phyloP scores from a whole-genome alignment of 495 filamentous ascomycete species.

The Cercophora samala region DNA sequence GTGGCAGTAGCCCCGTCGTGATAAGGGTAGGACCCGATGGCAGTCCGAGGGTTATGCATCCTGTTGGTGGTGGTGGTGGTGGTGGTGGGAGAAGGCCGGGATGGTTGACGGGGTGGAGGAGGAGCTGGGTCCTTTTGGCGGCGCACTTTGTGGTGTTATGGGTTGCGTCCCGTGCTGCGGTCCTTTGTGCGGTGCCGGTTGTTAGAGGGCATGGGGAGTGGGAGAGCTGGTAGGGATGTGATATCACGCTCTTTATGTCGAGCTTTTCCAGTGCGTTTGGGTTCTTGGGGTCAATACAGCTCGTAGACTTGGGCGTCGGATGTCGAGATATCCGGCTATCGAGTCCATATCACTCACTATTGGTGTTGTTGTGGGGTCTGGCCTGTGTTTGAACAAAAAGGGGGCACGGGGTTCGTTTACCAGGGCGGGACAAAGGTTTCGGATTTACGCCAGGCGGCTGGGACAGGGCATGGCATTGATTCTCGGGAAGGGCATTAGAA shows the following conservation, averaged over 20 bases:
- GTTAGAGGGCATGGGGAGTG: constrained; percentile 29
- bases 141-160: constrained; percentile 41
- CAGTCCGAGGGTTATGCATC: neutral
- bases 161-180: constrained; percentile 34
- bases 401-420: neutral
- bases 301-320: neutral
- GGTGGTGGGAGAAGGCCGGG: constrained; percentile 5
- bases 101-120: constrained; percentile 37
- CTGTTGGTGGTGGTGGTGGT: neutral
- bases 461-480: constrained; percentile 19
- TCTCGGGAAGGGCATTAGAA: neutral
- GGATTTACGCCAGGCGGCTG: constrained; percentile 27
- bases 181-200: constrained; percentile 36
- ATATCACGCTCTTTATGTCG: neutral
- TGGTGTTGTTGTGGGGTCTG: neutral
- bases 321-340: neutral
- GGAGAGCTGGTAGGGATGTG: constrained; percentile 14
- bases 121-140: constrained; percentile 35
- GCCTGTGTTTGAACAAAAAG: neutral
- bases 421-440: constrained; percentile 24
- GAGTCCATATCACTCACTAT: neutral
- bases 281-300: neutral
- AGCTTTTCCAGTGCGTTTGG: neutral
- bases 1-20: neutral
- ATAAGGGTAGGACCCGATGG: constrained; percentile 8